Conservation (phyloP, 2,329 filamentous ascomycete genomes). For the Gliomastix tumulicola region DNA sequence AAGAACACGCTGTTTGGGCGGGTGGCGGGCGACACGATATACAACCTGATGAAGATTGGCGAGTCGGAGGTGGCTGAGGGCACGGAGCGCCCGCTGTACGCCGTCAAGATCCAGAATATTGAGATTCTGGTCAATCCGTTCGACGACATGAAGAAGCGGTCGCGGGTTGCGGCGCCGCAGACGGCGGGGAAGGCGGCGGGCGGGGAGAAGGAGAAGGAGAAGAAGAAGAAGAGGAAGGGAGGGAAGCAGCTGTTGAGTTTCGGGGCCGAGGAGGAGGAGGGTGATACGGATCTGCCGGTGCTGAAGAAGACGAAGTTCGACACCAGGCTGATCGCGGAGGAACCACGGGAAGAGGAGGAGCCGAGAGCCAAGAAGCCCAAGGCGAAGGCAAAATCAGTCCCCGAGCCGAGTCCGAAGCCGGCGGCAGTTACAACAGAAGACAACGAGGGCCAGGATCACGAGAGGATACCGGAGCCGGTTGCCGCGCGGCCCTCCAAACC, state of each 20-base stretch:
- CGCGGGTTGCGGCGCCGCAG: slow-evolving; percentile 42
- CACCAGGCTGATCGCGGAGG: slow-evolving; percentile 60
- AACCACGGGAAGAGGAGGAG: slow-evolving; percentile 34
- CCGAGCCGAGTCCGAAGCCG: no score
- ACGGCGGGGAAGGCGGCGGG: slow-evolving; percentile 17
- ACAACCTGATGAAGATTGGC: slow-evolving; percentile 89
- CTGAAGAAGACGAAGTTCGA: slow-evolving; percentile 76
- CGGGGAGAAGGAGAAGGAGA: slow-evolving; percentile 47
- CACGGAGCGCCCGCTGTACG: slow-evolving; percentile 78
- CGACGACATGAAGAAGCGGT: slow-evolving; percentile 68
- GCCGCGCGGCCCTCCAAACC: slow-evolving; percentile 3
- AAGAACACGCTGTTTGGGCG: slow-evolving; percentile 93
- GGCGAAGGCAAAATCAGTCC: slow-evolving; percentile 18
- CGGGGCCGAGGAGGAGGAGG: slow-evolving; percentile 64
- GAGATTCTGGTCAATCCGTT: slow-evolving; percentile 81
- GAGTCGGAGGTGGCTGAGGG: slow-evolving; percentile 76
- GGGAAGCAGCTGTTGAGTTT: slow-evolving; percentile 76
- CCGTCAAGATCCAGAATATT: slow-evolving; percentile 66
- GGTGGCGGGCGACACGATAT: slow-evolving; percentile 89
- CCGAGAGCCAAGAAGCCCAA: slow-evolving; percentile 17
- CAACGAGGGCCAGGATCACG: slow-evolving; percentile 1
- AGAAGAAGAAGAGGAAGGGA: slow-evolving; percentile 65
- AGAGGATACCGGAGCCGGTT: slow-evolving; percentile 7
- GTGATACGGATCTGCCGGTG: slow-evolving; percentile 43
- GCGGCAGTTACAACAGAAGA: neutral